Percentiles rank a stretch among this genome's conserved stretches.
These are phyloP conservation scores for Thozetella sp. DNA, from an alignment of 495 filamentous ascomycete genomes.

Conservation along the genomic window DNA sequence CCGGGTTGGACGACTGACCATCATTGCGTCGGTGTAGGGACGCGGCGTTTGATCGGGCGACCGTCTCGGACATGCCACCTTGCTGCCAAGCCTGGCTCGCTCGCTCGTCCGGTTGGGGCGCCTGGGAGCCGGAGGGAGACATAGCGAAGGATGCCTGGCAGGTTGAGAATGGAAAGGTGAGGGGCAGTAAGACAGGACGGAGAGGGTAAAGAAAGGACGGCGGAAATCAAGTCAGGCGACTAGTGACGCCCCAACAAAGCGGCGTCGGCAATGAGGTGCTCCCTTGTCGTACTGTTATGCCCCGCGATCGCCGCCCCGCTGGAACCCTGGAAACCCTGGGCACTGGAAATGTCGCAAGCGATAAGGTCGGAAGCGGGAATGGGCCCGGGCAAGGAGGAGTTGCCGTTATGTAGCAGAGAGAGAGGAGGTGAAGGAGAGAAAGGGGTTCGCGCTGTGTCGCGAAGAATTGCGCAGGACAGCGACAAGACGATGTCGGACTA, in stretches of 20 bases:
- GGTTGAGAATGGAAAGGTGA: neutral
- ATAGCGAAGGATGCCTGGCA: slow-evolving; percentile 8
- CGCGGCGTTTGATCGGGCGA: slow-evolving; percentile 12
- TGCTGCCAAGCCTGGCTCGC: slow-evolving; percentile 7
- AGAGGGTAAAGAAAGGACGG: neutral
- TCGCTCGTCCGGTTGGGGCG: slow-evolving; percentile 7
- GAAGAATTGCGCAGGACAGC: neutral
- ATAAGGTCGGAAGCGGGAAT: slow-evolving; percentile 2
- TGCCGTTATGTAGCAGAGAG: neutral
- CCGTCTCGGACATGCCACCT: slow-evolving; percentile 7
- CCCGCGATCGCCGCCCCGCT: neutral
- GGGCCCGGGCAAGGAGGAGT: neutral
- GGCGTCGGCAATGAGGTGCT: neutral
- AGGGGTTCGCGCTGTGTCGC: neutral
- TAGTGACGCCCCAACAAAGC: neutral
- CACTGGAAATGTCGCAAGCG: neutral
- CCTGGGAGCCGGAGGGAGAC: slow-evolving; percentile 18
- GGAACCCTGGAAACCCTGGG: neutral
- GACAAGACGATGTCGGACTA: neutral
- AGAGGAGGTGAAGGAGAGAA: neutral
- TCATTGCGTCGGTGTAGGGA: slow-evolving; percentile 30
- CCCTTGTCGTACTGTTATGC: neutral
- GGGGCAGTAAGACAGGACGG: neutral
- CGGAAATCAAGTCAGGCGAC: neutral
- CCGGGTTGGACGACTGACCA: slow-evolving; percentile 23